Percentiles rank a stretch among this genome's conserved stretches.
Conservation (phyloP, 2,329 filamentous ascomycete genomes). For the Fusarium burgessii region DNA sequence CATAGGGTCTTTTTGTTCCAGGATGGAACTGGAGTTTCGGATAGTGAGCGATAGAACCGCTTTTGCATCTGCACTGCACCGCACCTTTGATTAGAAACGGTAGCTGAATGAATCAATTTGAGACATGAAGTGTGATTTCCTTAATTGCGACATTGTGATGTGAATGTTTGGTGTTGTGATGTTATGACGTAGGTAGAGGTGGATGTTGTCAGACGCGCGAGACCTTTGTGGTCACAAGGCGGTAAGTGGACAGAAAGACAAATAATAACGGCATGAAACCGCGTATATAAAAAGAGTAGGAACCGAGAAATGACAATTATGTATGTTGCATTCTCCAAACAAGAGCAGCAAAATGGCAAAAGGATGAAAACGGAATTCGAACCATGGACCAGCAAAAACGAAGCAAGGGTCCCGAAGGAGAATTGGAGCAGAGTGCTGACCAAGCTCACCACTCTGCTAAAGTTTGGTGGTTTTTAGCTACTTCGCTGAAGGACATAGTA, state of each 20-base stretch:
- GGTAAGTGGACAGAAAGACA: neutral
- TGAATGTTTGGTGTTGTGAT: neutral
- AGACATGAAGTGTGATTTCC: neutral
- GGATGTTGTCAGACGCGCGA: neutral
- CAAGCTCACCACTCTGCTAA: conserved; percentile 8
- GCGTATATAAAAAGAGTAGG: no score
- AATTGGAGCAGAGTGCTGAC: neutral
- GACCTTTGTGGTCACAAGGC: neutral
- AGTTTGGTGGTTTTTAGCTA: neutral
- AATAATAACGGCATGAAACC: neutral
- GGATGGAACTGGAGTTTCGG: conserved; percentile 38
- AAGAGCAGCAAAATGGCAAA: neutral
- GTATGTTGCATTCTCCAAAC: neutral
- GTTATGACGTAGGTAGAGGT: neutral
- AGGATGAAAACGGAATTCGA: neutral
- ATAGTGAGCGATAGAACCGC: conserved; percentile 29
- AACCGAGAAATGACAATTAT: neutral
- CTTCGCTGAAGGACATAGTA: neutral
- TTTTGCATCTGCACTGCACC: conserved; percentile 12
- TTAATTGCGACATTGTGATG: neutral
- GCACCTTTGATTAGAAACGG: conserved; percentile 5
- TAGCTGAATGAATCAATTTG: conserved; percentile 34
- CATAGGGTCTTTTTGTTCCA: conserved; percentile 32
- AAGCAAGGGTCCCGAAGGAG: conserved; percentile 8
- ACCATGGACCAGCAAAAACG: conserved; percentile 15